Evolutionary conservation across 225 moss, liverwort and hornwort genomes (phyloP).

Genomic region (Bryoerythrophyllum caledonicum): DNA sequence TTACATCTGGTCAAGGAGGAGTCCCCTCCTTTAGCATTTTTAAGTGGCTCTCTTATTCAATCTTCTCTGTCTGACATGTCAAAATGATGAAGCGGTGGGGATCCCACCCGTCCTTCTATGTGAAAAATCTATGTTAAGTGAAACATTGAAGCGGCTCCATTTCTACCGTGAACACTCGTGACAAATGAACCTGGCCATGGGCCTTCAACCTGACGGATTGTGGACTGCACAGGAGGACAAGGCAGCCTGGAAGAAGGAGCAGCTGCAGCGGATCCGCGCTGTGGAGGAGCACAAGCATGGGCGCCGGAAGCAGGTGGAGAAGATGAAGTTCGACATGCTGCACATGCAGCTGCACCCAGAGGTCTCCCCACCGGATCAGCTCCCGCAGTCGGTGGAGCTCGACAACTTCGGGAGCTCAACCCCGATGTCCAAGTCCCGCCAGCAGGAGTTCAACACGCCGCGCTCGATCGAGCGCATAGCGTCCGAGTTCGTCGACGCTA

Average conservation of each 20-base stretch:
- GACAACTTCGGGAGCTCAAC: constrained; percentile 21
- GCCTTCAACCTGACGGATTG: neutral
- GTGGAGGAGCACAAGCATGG: constrained; percentile 45
- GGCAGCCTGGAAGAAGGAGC: constrained; percentile 54
- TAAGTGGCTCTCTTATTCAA: too few species aligned
- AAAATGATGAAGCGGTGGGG: too few species aligned
- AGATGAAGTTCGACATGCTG: constrained; percentile 54
- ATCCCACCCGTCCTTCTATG: too few species aligned
- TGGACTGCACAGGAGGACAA: constrained; percentile 33
- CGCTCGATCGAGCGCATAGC: constrained; percentile 38
- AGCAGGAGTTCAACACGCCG: constrained; percentile 24
- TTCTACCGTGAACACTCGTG: too few species aligned
- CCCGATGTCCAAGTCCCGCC: constrained; percentile 16
- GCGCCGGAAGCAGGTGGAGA: constrained; percentile 46
- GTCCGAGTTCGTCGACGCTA: constrained; percentile 27
- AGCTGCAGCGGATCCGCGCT: constrained; percentile 39
- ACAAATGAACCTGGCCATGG: too few species aligned
- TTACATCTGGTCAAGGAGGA: too few species aligned
- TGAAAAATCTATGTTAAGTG: too few species aligned
- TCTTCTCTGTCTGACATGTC: too few species aligned
- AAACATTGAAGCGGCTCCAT: too few species aligned
- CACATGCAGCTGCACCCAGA: constrained; percentile 49
- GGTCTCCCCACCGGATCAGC: constrained; percentile 11
- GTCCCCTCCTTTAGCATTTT: too few species aligned
- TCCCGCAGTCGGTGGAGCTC: constrained; percentile 29